A percentile compares a stretch with the other conserved stretches of the same genome.
phyloP scores from a whole-genome alignment of 176 grass and related monocot genomes.

The Paspalum vaginatum region DNA sequence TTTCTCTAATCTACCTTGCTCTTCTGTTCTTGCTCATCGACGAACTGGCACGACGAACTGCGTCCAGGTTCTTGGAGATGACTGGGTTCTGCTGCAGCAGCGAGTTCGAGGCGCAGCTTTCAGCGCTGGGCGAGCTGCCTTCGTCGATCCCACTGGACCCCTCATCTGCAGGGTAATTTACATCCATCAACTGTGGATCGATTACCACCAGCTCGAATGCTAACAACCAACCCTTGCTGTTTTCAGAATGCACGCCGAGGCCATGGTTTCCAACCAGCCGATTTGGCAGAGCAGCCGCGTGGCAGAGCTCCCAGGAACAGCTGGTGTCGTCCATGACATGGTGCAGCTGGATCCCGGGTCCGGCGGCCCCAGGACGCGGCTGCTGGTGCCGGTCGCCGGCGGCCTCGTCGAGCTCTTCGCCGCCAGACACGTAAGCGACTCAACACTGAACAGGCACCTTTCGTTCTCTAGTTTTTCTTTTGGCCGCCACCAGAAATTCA shows the following conservation, averaged over 20 bases:
- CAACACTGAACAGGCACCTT: neutral
- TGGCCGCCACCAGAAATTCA: neutral
- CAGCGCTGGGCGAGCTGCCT: conserved; percentile 56
- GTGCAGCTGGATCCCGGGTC: conserved; percentile 34
- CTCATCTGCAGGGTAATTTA: conserved; percentile 58
- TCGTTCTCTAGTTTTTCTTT: neutral
- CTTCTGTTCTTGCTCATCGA: neutral
- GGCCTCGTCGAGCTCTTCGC: conserved; percentile 81
- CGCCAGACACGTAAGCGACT: conserved; percentile 55
- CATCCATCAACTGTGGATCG: neutral
- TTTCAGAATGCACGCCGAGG: conserved; percentile 69
- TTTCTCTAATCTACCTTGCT: neutral
- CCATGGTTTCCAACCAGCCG: conserved; percentile 70
- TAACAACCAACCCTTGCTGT: neutral
- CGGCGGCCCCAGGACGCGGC: conserved; percentile 47
- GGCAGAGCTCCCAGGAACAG: conserved; percentile 20
- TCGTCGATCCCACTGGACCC: conserved; percentile 66
- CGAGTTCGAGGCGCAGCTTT: conserved; percentile 46
- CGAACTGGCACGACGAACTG: neutral
- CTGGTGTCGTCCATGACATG: neutral
- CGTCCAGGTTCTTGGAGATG: conserved; percentile 72
- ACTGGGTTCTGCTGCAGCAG: conserved; percentile 73
- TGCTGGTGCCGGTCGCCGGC: conserved; percentile 73
- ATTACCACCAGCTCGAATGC: neutral
- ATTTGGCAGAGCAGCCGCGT: conserved; percentile 64